Percentiles rank a stretch among this genome's conserved stretches.
These are phyloP conservation scores for Cutaneotrichosporon cutaneum DNA, from an alignment of 1,284 basidiomycete genomes.

Conservation along the genomic window DNA sequence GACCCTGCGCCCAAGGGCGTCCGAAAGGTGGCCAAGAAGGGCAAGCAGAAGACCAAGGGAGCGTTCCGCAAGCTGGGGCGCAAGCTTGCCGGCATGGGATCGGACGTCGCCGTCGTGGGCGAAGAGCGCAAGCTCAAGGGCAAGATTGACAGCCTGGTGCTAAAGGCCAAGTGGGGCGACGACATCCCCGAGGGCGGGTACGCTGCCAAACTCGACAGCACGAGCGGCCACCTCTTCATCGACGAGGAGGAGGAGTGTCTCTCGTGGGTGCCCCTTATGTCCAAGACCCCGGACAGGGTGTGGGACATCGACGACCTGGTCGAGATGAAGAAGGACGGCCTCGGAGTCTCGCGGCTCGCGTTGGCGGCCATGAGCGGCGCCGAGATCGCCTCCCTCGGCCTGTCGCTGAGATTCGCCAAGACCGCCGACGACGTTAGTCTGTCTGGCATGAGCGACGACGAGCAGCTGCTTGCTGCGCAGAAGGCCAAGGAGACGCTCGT, in stretches of 20 bases:
- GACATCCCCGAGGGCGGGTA: slow-evolving; percentile 15
- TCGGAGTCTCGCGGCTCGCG: slow-evolving; percentile 51
- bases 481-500: slow-evolving; percentile 22
- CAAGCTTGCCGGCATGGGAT: slow-evolving; percentile 10
- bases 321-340: slow-evolving; percentile 23
- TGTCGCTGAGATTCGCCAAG: slow-evolving; percentile 33
- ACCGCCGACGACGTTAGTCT: slow-evolving; percentile 2
- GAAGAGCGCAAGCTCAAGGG: neutral
- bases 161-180: slow-evolving; percentile 16
- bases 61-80: slow-evolving; percentile 15
- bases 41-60: slow-evolving; percentile 1
- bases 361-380: slow-evolving; percentile 53
- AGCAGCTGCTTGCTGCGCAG: slow-evolving; percentile 6
- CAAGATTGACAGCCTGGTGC: neutral
- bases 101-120: slow-evolving; percentile 16
- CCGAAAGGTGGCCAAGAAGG: neutral
- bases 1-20: neutral
- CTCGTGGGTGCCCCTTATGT: slow-evolving; percentile 3
- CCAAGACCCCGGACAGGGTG: slow-evolving; percentile 8
- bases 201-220: slow-evolving; percentile 6
- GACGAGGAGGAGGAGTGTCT: slow-evolving; percentile 11
- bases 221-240: slow-evolving; percentile 13
- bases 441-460: neutral
- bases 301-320: slow-evolving; percentile 18
- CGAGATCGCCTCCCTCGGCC: slow-evolving; percentile 51